phyloP scores from a whole-genome alignment of 306 rosid genomes.

The Vigna mungo region DNA sequence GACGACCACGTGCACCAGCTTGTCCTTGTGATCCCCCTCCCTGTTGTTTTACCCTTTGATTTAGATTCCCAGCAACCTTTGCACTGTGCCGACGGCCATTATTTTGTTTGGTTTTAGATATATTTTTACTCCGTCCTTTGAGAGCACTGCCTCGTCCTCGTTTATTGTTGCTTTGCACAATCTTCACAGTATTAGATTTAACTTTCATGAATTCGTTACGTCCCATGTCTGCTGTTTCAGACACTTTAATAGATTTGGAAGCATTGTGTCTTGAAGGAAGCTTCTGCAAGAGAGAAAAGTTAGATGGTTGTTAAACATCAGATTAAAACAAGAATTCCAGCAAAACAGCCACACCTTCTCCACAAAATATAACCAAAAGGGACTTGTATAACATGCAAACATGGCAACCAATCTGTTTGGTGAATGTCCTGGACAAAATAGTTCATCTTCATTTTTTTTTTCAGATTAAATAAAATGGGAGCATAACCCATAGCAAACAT shows the following conservation, averaged over 20 bases:
- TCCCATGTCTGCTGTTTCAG: slow-evolving; percentile 53
- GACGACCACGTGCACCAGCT: slow-evolving; percentile 81
- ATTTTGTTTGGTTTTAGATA: slow-evolving; percentile 55
- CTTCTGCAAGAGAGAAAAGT: slow-evolving; percentile 62
- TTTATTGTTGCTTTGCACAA: slow-evolving; percentile 58
- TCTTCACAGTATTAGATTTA: slow-evolving; percentile 53
- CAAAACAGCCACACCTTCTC: slow-evolving; percentile 1
- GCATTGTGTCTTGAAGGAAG: slow-evolving; percentile 64
- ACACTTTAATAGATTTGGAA: slow-evolving; percentile 55
- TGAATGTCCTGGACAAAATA: slow-evolving; percentile 11
- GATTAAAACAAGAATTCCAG: slow-evolving; percentile 10
- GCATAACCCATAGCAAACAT: neutral
- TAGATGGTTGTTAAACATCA: slow-evolving; percentile 7
- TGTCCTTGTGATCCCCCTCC: slow-evolving; percentile 64
- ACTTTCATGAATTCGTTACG: slow-evolving; percentile 52
- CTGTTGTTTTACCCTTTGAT: slow-evolving; percentile 59
- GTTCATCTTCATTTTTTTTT: neutral
- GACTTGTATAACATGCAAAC: neutral
- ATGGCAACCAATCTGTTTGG: slow-evolving; percentile 16
- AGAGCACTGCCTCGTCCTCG: slow-evolving; percentile 71
- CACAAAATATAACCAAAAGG: slow-evolving; percentile 3
- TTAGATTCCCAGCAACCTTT: slow-evolving; percentile 50
- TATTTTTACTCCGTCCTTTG: slow-evolving; percentile 65
- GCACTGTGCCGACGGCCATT: slow-evolving; percentile 46
- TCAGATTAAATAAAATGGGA: slow-evolving; percentile 5